Conservation (phyloP, 306 rosid genomes). For the Trifolium repens region DNA sequence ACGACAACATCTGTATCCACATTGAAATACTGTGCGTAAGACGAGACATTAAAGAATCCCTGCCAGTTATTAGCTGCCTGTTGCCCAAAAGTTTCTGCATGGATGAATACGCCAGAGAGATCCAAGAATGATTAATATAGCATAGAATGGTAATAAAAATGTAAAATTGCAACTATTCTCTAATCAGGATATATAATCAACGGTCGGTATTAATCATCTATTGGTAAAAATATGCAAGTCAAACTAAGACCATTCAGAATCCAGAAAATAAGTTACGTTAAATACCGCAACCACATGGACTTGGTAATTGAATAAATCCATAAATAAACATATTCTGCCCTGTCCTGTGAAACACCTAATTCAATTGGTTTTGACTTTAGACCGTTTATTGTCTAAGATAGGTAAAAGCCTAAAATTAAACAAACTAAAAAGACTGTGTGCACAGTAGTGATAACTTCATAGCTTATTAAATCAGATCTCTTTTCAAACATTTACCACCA, state of each 20-base stretch:
- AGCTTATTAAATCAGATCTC: neutral
- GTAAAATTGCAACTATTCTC: conserved; percentile 6
- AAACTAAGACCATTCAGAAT: conserved; percentile 24
- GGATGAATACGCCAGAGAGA: conserved; percentile 31
- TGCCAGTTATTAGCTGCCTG: conserved; percentile 84
- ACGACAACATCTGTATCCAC: conserved; percentile 85
- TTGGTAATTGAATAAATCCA: neutral
- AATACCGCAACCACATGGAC: conserved; percentile 16
- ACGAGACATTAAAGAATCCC: conserved; percentile 80
- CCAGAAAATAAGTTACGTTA: conserved; percentile 1
- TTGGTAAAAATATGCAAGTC: neutral
- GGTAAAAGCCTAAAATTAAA: neutral
- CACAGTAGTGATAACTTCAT: neutral
- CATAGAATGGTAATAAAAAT: conserved; percentile 6
- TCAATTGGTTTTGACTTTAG: neutral
- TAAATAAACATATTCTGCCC: too few relatives aligned
- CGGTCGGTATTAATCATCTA: neutral
- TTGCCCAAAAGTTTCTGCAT: conserved; percentile 75
- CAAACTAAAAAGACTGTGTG: neutral
- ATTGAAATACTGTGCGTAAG: conserved; percentile 89
- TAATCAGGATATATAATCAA: conserved; percentile 23
- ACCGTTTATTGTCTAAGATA: neutral
- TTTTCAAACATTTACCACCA: neutral
- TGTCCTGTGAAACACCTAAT: neutral
- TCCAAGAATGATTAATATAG: conserved; percentile 22